Evolutionary conservation across 169 alveolate genomes (phyloP).

Genomic region (Condylostoma magnum): DNA sequence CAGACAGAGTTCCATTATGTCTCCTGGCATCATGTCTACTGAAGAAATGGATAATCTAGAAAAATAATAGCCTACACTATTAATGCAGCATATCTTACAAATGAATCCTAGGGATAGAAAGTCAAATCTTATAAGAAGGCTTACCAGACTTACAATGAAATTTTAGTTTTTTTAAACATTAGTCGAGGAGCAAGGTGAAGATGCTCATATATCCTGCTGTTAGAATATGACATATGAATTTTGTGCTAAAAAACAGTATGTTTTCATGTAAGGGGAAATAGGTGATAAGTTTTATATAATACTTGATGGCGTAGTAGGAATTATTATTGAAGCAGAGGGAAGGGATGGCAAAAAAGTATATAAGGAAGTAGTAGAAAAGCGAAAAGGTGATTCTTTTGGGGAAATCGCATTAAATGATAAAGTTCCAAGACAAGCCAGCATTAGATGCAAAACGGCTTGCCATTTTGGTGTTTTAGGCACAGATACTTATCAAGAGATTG

Average conservation of each 20-base stretch:
- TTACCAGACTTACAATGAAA: too few species aligned
- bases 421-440: not conserved
- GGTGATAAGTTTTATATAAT: constrained; percentile 20
- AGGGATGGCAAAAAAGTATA: too few species aligned
- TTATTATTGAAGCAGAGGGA: too few species aligned
- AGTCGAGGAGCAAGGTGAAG: not conserved
- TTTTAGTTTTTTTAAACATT: not conserved
- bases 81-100: too few species aligned
- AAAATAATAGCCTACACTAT: too few species aligned
- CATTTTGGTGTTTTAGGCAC: not conserved
- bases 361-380: not conserved
- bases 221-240: constrained; percentile 8
- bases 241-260: not conserved
- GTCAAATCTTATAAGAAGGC: too few species aligned
- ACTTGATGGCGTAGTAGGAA: constrained; percentile 9
- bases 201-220: not conserved
- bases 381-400: not conserved
- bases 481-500: not conserved
- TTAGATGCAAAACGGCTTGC: not conserved
- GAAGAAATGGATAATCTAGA: too few species aligned
- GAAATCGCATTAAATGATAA: not conserved
- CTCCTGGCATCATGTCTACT: too few species aligned
- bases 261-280: constrained; percentile 3
- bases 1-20: too few species aligned
- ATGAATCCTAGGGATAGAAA: too few species aligned